These are phyloP conservation scores for Venturia aucupariae DNA, from an alignment of 2,329 filamentous ascomycete genomes.

Conservation along the genomic window DNA sequence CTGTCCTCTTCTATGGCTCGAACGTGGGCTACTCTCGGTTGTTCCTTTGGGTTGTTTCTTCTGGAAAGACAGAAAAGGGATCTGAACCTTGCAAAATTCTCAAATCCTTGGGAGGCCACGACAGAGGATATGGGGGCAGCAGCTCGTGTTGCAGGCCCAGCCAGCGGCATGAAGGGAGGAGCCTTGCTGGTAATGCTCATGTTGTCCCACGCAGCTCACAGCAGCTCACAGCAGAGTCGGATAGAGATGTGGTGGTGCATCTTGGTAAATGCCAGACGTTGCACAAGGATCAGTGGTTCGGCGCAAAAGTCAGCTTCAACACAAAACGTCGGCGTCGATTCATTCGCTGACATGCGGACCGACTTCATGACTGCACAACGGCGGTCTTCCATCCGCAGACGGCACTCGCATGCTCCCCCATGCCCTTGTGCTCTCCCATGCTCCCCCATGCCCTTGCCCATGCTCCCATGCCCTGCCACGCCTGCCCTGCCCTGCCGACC, in stretches of 20 bases:
- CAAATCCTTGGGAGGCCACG: background rate
- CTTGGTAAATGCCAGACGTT: too few relatives aligned
- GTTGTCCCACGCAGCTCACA: background rate
- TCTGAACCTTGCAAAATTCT: background rate
- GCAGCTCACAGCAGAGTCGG: background rate
- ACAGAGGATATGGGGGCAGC: background rate
- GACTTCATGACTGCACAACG: constrained; percentile 3
- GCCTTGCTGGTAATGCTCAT: background rate
- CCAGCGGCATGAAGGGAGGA: background rate
- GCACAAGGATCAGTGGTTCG: too few relatives aligned
- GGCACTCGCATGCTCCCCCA: background rate
- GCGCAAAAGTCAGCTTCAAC: too few relatives aligned
- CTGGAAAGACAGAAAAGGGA: background rate
- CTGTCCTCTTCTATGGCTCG: background rate
- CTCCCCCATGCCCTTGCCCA: background rate
- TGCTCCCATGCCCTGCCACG: too few relatives aligned
- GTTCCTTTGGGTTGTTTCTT: background rate
- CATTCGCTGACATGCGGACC: background rate
- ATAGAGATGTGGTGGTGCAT: background rate
- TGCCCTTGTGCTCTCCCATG: background rate
- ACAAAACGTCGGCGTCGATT: background rate
- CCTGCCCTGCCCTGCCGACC: background rate
- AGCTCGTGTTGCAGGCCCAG: background rate
- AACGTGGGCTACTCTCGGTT: background rate
- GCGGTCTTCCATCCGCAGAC: background rate